phyloP scores from a whole-genome alignment of 768 basidiomycete genomes.

The Pisolithus marmoratus region DNA sequence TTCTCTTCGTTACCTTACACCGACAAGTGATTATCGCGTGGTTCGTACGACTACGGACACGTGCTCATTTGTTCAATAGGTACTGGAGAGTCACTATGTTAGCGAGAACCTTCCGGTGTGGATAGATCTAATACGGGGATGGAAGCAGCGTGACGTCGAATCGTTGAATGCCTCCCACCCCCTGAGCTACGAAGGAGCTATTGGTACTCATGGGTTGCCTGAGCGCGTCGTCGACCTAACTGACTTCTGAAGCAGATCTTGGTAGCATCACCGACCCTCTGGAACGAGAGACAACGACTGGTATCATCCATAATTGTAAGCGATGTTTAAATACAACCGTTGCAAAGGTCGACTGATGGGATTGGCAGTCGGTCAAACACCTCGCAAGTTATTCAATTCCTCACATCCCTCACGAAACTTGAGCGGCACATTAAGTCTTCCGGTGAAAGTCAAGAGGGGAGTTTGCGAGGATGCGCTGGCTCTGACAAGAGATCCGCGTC shows the following conservation, averaged over 20 bases:
- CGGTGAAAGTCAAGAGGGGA: constrained; percentile 65
- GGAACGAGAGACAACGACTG: constrained; percentile 88
- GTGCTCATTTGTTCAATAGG: constrained; percentile 36
- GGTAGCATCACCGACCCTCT: constrained; percentile 82
- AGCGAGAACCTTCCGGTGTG: constrained; percentile 79
- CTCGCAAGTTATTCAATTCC: constrained; percentile 71
- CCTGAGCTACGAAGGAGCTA: constrained; percentile 86
- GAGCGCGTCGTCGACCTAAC: neutral
- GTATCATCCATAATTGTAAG: constrained; percentile 90
- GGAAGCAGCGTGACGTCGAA: constrained; percentile 71
- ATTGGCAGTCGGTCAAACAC: constrained; percentile 80
- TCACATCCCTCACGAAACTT: constrained; percentile 75
- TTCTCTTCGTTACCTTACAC: constrained; percentile 79
- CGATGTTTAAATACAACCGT: constrained; percentile 11
- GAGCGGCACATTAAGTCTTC: constrained; percentile 67
- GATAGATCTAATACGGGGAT: constrained; percentile 95
- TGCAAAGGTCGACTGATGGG: neutral
- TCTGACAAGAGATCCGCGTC: constrained; percentile 50
- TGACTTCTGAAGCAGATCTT: constrained; percentile 48
- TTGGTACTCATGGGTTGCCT: constrained; percentile 40
- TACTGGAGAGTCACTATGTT: constrained; percentile 82
- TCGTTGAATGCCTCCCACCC: constrained; percentile 89
- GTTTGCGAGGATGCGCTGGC: constrained; percentile 80
- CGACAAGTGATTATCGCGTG: constrained; percentile 47
- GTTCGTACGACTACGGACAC: neutral